A percentile compares a stretch with the other conserved stretches of the same genome.
Conservation (phyloP, 2,329 filamentous ascomycete species). For the Anisogramma anomala region DNA sequence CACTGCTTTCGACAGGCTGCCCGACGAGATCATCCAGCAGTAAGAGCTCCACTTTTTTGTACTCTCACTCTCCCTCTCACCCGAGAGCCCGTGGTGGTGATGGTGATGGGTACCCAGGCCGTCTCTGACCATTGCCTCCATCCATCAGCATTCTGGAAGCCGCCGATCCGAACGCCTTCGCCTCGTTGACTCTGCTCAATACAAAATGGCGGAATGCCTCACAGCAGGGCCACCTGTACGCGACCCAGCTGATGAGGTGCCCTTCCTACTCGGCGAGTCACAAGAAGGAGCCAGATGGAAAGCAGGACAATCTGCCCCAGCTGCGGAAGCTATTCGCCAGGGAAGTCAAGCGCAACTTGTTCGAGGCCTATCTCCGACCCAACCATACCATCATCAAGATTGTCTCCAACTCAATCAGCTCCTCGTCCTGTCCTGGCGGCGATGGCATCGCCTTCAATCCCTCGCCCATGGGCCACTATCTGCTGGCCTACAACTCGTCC, state of each 20-base stretch:
- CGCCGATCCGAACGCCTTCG: slow-evolving; percentile 52
- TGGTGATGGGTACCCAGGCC: neutral
- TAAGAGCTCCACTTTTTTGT: slow-evolving; percentile 26
- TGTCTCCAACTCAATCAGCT: slow-evolving; percentile 73
- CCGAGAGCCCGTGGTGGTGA: too few species aligned
- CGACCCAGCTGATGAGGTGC: slow-evolving; percentile 49
- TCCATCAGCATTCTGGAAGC: slow-evolving; percentile 46
- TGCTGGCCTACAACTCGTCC: slow-evolving; percentile 77
- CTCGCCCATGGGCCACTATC: slow-evolving; percentile 60
- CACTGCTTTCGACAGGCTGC: slow-evolving; percentile 43
- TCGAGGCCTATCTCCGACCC: slow-evolving; percentile 63
- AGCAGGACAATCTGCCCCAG: slow-evolving; percentile 40
- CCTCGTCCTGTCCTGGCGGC: slow-evolving; percentile 68
- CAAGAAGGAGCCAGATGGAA: slow-evolving; percentile 22
- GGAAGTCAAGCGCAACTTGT: slow-evolving; percentile 66
- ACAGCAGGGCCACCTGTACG: slow-evolving; percentile 52
- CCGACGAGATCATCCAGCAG: slow-evolving; percentile 61
- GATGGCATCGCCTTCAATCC: slow-evolving; percentile 79
- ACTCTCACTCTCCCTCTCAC: neutral
- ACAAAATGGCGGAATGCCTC: slow-evolving; percentile 53
- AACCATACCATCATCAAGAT: slow-evolving; percentile 62
- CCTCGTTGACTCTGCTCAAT: slow-evolving; percentile 54
- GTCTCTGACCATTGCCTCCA: slow-evolving; percentile 2
- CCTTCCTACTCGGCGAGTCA: slow-evolving; percentile 46
- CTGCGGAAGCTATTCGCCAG: slow-evolving; percentile 56